phyloP scores from a whole-genome alignment of 129 eudicot species.

The Silybum marianum region DNA sequence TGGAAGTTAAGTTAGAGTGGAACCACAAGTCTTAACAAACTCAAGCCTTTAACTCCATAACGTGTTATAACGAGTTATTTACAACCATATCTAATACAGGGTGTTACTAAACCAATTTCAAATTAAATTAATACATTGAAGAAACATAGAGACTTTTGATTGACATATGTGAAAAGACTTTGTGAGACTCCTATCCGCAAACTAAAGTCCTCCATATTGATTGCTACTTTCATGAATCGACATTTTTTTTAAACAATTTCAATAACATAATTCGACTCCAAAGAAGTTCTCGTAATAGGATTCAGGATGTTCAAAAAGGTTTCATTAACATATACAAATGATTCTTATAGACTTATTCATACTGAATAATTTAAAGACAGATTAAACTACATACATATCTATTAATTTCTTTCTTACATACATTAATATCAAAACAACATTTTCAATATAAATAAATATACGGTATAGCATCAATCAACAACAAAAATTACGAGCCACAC shows the following conservation, averaged over 20 bases:
- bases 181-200: neutral
- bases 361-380: no score
- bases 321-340: neutral
- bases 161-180: neutral
- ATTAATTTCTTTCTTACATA: no score
- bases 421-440: neutral
- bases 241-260: neutral
- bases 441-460: no score
- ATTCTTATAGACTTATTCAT: neutral
- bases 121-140: neutral
- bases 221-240: neutral
- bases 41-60: no score
- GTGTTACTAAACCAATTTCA: neutral
- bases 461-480: neutral
- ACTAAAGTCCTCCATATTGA: neutral
- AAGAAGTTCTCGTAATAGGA: neutral
- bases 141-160: neutral
- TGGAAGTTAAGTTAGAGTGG: no score
- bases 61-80: no score
- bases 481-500: neutral
- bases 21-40: no score
- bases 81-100: neutral
- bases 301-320: neutral
- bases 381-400: neutral
- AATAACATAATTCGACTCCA: neutral